These are phyloP conservation scores for Thelonectria olida DNA, from an alignment of 2,329 filamentous ascomycete genomes.

Conservation along the genomic window DNA sequence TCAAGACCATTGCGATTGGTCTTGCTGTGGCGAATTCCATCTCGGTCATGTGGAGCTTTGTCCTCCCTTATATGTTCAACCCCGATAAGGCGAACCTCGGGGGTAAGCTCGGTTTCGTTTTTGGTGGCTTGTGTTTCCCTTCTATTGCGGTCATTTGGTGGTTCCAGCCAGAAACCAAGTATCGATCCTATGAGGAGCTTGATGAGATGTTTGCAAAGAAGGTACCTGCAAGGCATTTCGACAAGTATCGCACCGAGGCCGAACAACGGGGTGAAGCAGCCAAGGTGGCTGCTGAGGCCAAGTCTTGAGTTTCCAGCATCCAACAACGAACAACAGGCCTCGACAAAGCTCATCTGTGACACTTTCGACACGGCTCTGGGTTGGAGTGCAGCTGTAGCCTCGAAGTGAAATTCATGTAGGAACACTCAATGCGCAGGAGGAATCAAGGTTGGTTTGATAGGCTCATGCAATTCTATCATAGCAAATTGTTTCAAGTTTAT, in stretches of 20 bases:
- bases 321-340: no score
- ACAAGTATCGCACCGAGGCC: slow-evolving; percentile 33
- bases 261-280: slow-evolving; percentile 37
- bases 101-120: slow-evolving; percentile 54
- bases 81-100: slow-evolving; percentile 47
- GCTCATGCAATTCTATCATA: no score
- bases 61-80: slow-evolving; percentile 56
- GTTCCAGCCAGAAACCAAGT: slow-evolving; percentile 58
- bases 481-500: no score
- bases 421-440: no score
- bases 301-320: no score
- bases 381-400: no score
- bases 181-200: slow-evolving; percentile 41
- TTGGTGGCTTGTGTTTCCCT: slow-evolving; percentile 47
- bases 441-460: no score
- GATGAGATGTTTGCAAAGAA: slow-evolving; percentile 41
- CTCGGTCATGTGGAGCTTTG: slow-evolving; percentile 54
- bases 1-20: slow-evolving; percentile 54
- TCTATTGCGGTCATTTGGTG: slow-evolving; percentile 52
- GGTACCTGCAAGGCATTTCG: slow-evolving; percentile 36
- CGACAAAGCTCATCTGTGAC: no score
- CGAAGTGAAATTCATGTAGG: no score
- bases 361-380: no score
- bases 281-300: slow-evolving; percentile 40
- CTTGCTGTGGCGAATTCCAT: slow-evolving; percentile 52